phyloP scores from a whole-genome alignment of 2,329 filamentous ascomycete genomes.

The Fusarium oxysporum region DNA sequence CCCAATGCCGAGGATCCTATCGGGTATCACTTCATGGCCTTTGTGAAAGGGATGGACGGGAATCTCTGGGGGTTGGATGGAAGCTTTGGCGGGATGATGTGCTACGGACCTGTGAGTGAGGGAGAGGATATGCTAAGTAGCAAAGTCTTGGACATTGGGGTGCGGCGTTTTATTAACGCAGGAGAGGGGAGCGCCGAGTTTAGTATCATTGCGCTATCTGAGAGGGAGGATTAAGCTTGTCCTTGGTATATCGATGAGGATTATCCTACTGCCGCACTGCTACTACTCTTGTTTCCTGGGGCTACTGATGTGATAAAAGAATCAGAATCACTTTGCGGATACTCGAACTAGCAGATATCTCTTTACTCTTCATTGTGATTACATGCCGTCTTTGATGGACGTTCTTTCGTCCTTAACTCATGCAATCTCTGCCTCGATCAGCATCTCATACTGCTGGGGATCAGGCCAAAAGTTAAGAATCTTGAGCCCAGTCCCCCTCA shows the following conservation, averaged over 20 bases:
- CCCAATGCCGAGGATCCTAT: fast-evolving
- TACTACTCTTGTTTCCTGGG: fast-evolving
- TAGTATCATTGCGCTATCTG: not conserved
- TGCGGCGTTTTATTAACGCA: not conserved
- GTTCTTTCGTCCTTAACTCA: not conserved
- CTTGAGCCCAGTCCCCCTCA: slow-evolving; percentile 12
- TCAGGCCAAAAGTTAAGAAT: slow-evolving; percentile 35
- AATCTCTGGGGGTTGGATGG: not conserved
- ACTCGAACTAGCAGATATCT: fast-evolving
- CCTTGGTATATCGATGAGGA: no score
- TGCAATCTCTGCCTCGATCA: slow-evolving; percentile 34
- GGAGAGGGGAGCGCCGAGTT: not conserved
- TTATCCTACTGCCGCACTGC: fast-evolving
- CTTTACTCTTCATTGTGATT: no score
- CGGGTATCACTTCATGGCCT: not conserved
- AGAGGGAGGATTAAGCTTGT: fast-evolving
- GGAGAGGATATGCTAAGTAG: not conserved
- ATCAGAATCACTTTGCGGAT: no score
- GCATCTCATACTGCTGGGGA: slow-evolving; percentile 41
- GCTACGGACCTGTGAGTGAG: not conserved
- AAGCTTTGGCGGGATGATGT: not conserved
- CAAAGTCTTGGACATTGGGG: not conserved
- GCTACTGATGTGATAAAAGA: no score
- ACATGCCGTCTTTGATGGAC: no score
- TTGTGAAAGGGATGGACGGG: not conserved